A percentile compares a stretch with the other conserved stretches of the same genome.
These are phyloP conservation scores for Agaricus subrufescens DNA, from an alignment of 768 basidiomycete genomes.

Conservation along the genomic window DNA sequence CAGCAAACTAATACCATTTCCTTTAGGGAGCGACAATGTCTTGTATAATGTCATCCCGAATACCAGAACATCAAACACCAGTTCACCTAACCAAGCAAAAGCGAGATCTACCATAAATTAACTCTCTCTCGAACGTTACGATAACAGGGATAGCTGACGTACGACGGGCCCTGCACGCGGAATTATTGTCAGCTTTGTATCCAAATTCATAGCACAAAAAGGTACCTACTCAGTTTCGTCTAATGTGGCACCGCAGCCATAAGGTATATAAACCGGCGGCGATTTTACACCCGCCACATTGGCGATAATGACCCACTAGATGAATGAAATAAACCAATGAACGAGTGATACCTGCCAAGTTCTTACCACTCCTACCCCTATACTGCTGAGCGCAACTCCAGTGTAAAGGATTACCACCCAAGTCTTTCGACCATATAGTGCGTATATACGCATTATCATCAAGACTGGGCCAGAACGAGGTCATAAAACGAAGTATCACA, in stretches of 20 bases:
- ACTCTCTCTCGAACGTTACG: background rate
- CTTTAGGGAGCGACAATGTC: constrained; percentile 22
- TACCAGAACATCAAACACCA: constrained; percentile 34
- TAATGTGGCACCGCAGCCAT: background rate
- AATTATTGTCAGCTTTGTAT: background rate
- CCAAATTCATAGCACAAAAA: constrained; percentile 10
- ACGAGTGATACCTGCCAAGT: background rate
- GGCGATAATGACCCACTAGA: background rate
- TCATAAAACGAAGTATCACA: background rate
- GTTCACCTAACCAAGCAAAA: constrained; percentile 32
- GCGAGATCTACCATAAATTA: constrained; percentile 21
- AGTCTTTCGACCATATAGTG: constrained; percentile 29
- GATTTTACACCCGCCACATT: background rate
- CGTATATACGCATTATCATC: constrained; percentile 35
- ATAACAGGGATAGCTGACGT: constrained; percentile 18
- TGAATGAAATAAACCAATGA: background rate
- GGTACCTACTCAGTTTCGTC: constrained; percentile 9
- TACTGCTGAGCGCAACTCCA: constrained; percentile 18
- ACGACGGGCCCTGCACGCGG: background rate
- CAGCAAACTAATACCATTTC: constrained; percentile 22
- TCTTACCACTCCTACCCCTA: constrained; percentile 20
- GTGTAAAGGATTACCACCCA: constrained; percentile 23
- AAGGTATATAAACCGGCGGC: background rate
- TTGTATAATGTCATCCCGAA: constrained; percentile 38
- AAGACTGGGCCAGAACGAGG: constrained; percentile 21